Percentiles rank a stretch among this genome's conserved stretches.
Conservation (phyloP, 257 asterid species). For the Nicotiana benthamiana region DNA sequence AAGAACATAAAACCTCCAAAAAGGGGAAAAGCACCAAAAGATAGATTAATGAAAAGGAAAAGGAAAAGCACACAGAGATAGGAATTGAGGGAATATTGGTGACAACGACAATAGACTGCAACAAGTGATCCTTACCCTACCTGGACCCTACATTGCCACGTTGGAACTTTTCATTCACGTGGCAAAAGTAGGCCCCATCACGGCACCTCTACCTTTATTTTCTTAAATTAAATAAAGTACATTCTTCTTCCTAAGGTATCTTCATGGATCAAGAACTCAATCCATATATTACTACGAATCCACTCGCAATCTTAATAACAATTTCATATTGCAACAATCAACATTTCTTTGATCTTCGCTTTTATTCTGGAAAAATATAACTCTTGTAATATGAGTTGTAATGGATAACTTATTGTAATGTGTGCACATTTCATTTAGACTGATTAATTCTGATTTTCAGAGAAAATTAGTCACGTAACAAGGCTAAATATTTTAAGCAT, state of each 20-base stretch:
- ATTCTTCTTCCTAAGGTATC: too few species aligned
- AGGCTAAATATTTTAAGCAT: neutral
- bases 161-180: slow-evolving; percentile 27
- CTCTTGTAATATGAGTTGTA: too few species aligned
- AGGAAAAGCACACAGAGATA: slow-evolving; percentile 14
- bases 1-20: slow-evolving; percentile 30
- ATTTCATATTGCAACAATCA: too few species aligned
- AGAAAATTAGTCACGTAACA: neutral
- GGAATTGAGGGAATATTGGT: slow-evolving; percentile 4
- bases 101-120: slow-evolving; percentile 25
- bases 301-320: too few species aligned
- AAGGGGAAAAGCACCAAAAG: slow-evolving; percentile 64
- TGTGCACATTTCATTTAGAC: too few species aligned
- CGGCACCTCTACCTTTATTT: neutral
- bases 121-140: slow-evolving; percentile 39
- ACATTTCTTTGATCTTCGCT: too few species aligned
- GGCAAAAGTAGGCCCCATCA: slow-evolving; percentile 32
- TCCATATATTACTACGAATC: too few species aligned
- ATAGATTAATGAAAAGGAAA: slow-evolving; percentile 61
- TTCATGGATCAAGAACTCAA: too few species aligned
- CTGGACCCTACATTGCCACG: slow-evolving; percentile 6
- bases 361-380: too few species aligned
- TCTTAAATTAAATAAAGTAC: too few species aligned
- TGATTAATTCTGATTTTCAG: neutral
- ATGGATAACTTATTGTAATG: too few species aligned